phyloP scores from a whole-genome alignment of 2,329 filamentous ascomycete genomes.

The Exophiala phaeomuriformis region DNA sequence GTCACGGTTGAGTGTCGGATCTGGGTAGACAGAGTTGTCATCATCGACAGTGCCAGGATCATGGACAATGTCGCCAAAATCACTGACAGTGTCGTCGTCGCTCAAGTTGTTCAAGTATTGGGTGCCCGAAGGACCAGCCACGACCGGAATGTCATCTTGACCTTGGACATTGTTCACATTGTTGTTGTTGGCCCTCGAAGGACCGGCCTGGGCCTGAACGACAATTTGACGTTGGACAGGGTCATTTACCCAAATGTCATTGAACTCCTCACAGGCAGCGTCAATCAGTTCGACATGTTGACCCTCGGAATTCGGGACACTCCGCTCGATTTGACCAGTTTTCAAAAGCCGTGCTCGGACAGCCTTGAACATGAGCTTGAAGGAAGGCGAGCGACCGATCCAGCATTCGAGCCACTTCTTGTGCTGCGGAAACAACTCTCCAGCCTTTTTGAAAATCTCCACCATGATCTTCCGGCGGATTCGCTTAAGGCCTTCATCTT shows the following conservation, averaged over 20 bases:
- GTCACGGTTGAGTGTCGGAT: too few relatives aligned
- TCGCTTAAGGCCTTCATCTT: neutral
- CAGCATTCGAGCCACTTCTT: slow-evolving; percentile 1
- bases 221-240: neutral
- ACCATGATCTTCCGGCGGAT: neutral
- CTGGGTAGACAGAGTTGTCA: too few relatives aligned
- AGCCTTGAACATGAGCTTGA: neutral
- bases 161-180: too few relatives aligned
- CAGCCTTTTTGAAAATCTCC: neutral
- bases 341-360: neutral
- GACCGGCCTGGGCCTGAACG: too few relatives aligned
- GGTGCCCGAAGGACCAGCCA: too few relatives aligned
- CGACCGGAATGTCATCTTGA: too few relatives aligned
- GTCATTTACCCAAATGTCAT: neutral
- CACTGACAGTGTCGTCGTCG: too few relatives aligned
- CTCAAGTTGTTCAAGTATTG: too few relatives aligned
- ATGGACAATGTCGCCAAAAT: too few relatives aligned
- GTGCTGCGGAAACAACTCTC: neutral
- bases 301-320: neutral
- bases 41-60: too few relatives aligned
- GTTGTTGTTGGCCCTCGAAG: too few relatives aligned
- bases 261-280: neutral
- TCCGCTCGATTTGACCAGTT: neutral
- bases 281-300: neutral
- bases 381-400: slow-evolving; percentile 1